phyloP scores from a whole-genome alignment of 306 rosid species.

The Quercus alba region DNA sequence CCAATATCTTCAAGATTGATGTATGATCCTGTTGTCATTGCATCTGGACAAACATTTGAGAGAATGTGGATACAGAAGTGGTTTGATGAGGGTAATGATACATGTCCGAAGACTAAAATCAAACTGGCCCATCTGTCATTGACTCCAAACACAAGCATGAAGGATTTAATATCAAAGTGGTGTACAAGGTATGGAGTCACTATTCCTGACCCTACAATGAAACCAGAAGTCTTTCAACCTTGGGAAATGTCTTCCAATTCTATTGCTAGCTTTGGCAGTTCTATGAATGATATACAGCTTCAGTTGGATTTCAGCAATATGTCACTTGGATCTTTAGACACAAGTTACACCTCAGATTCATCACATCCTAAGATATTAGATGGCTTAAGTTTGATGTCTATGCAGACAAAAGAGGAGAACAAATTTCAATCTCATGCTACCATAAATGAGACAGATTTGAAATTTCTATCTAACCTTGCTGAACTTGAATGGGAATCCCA shows the following conservation, averaged over 20 bases:
- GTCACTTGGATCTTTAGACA: constrained; percentile 68
- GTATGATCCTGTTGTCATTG: constrained; percentile 88
- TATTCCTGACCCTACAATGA: constrained; percentile 52
- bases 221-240: constrained; percentile 24
- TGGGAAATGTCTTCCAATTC: constrained; percentile 60
- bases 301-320: constrained; percentile 63
- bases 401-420: constrained; percentile 27
- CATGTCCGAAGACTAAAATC: constrained; percentile 63
- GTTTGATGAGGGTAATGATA: constrained; percentile 71
- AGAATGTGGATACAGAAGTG: constrained; percentile 85
- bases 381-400: constrained; percentile 30
- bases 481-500: constrained; percentile 74
- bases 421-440: constrained; percentile 27
- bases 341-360: constrained; percentile 52
- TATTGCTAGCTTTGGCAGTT: constrained; percentile 66
- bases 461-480: constrained; percentile 49
- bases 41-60: constrained; percentile 79
- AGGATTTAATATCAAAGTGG: constrained; percentile 72
- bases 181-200: constrained; percentile 48
- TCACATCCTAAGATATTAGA: constrained; percentile 25
- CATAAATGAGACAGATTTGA: constrained; percentile 34
- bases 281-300: constrained; percentile 58
- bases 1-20: constrained; percentile 75
- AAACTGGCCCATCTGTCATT: constrained; percentile 40
- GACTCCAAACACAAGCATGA: constrained; percentile 63